These are phyloP conservation scores for Trichosporon asahii DNA, from an alignment of 1,284 basidiomycete species.

Conservation along the genomic window DNA sequence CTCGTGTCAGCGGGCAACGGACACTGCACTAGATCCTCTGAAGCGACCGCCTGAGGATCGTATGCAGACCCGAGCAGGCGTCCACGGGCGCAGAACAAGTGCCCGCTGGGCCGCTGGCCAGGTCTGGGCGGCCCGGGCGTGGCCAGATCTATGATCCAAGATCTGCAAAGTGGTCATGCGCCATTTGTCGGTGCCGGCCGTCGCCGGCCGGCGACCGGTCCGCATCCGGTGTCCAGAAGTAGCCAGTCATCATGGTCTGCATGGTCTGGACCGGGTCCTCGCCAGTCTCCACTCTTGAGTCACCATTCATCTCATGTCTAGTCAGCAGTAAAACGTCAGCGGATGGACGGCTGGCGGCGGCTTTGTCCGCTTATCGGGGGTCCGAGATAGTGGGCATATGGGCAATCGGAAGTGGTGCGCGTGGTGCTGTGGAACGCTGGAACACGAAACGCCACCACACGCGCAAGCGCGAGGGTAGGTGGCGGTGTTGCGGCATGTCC, in stretches of 20 bases:
- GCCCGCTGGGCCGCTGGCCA: background rate
- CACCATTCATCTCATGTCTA: too few relatives aligned
- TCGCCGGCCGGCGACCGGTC: background rate
- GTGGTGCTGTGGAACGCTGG: background rate
- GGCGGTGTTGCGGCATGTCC: background rate
- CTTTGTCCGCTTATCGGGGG: too few relatives aligned
- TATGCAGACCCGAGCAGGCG: too few relatives aligned
- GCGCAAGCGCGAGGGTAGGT: background rate
- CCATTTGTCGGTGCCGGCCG: background rate
- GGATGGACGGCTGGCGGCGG: too few relatives aligned
- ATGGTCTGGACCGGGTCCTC: background rate
- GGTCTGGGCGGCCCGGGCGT: background rate
- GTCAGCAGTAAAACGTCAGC: too few relatives aligned
- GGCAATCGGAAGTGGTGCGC: too few relatives aligned
- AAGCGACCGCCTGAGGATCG: too few relatives aligned
- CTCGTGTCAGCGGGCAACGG: too few relatives aligned
- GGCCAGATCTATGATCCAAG: background rate
- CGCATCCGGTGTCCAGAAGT: background rate
- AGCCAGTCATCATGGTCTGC: background rate
- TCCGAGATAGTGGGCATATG: background rate
- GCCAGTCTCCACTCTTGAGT: background rate
- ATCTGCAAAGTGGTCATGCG: background rate
- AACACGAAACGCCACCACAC: slow-evolving; percentile 1
- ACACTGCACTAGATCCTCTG: too few relatives aligned
- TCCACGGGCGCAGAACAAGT: background rate